Percentiles rank a stretch among this genome's conserved stretches.
These are phyloP conservation scores for Eimeria brunetti DNA, from an alignment of 169 alveolate species.

Conservation along the genomic window DNA sequence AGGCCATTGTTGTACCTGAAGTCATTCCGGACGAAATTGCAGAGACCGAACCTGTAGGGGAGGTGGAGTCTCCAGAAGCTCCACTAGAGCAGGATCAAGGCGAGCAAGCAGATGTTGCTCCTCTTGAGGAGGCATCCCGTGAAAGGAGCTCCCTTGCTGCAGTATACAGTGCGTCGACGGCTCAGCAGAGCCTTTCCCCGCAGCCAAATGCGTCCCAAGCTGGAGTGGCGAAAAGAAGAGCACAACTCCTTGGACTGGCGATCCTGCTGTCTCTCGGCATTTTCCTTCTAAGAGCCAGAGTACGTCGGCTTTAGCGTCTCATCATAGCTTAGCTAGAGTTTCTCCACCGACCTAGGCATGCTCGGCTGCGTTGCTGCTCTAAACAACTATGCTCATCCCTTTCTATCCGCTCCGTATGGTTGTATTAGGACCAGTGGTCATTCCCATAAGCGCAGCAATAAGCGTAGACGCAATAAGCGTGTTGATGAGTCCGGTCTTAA, in stretches of 20 bases:
- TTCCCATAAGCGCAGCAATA: neutral
- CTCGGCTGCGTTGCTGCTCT: neutral
- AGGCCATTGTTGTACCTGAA: neutral
- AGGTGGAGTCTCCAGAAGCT: neutral
- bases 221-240: neutral
- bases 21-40: neutral
- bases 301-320: neutral
- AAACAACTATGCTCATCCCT: neutral
- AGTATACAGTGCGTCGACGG: slow-evolving; percentile 11
- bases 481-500: too few relatives aligned
- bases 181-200: neutral
- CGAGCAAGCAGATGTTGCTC: neutral
- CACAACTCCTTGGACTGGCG: neutral
- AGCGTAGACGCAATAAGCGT: neutral
- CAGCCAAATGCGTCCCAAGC: neutral
- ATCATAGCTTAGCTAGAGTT: neutral
- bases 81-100: neutral
- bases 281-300: neutral
- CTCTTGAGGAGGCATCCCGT: neutral
- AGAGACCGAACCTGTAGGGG: neutral
- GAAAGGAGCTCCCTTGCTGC: neutral
- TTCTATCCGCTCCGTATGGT: neutral
- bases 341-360: neutral
- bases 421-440: neutral
- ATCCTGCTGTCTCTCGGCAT: slow-evolving; percentile 17